A percentile compares a stretch with the other conserved stretches of the same genome.
Evolutionary conservation across 768 basidiomycete genomes (phyloP).

Genomic region (Russula sp.): DNA sequence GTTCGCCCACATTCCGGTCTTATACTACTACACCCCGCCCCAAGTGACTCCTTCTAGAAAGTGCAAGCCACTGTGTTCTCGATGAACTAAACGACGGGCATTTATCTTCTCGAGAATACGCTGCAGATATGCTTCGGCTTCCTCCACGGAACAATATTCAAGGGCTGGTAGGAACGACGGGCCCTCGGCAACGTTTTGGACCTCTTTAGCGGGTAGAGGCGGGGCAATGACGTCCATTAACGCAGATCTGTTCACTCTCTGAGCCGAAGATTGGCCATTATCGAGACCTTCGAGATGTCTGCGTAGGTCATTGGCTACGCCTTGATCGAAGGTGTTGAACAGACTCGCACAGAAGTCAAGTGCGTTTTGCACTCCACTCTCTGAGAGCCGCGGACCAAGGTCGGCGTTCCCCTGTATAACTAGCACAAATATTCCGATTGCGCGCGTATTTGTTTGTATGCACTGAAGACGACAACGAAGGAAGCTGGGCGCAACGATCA

Average conservation of each 20-base stretch:
- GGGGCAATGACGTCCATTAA: conserved; percentile 18
- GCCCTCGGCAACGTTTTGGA: conserved; percentile 18
- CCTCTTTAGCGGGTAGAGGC: conserved; percentile 16
- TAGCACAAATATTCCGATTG: conserved; percentile 38
- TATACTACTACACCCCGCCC: conserved; percentile 58
- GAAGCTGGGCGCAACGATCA: conserved; percentile 22
- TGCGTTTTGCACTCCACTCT: conserved; percentile 68
- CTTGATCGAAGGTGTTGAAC: conserved; percentile 66
- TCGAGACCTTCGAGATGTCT: conserved; percentile 28
- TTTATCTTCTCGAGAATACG: conserved; percentile 62
- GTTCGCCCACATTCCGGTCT: conserved; percentile 54
- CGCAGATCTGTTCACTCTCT: background rate
- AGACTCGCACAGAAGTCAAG: conserved; percentile 75
- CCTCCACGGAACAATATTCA: conserved; percentile 33
- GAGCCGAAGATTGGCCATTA: background rate
- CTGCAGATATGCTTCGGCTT: conserved; percentile 45
- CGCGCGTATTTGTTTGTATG: conserved; percentile 45
- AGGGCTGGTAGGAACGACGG: conserved; percentile 30
- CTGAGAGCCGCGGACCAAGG: conserved; percentile 67
- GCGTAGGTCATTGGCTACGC: conserved; percentile 46
- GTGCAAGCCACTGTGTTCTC: conserved; percentile 61
- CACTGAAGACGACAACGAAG: conserved; percentile 38
- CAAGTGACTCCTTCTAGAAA: conserved; percentile 66
- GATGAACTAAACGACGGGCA: conserved; percentile 63
- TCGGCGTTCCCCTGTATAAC: conserved; percentile 81